A percentile compares a stretch with the other conserved stretches of the same genome.
These are phyloP conservation scores for Gnomoniopsis sp. DNA, from an alignment of 2,329 filamentous ascomycete genomes.

Conservation along the genomic window DNA sequence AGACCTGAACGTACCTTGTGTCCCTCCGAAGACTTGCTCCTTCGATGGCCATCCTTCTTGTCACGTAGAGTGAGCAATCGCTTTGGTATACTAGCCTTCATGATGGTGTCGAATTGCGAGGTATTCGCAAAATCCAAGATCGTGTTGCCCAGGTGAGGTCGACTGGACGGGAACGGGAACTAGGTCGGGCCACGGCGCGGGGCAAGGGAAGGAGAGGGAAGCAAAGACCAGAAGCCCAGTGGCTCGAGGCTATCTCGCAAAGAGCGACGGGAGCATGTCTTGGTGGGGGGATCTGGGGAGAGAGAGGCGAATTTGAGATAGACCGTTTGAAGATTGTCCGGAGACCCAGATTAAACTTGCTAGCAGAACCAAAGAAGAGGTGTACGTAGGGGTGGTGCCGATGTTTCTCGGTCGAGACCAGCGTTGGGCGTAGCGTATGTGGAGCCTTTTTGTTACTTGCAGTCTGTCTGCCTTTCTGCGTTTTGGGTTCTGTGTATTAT, in stretches of 20 bases:
- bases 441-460: neutral
- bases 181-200: constrained; percentile 1
- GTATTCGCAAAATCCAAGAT: neutral
- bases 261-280: constrained; percentile 16
- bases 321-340: neutral
- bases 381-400: neutral
- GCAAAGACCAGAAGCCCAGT: constrained; percentile 19
- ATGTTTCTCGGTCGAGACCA: neutral
- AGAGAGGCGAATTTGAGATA: neutral
- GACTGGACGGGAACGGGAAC: neutral
- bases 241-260: constrained; percentile 19
- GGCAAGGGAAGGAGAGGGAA: neutral
- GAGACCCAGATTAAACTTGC: no score
- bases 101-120: constrained; percentile 30
- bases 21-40: constrained; percentile 53
- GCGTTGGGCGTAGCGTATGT: neutral
- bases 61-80: constrained; percentile 71
- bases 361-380: neutral
- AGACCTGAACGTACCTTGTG: constrained; percentile 43
- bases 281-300: neutral
- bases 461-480: no score
- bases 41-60: constrained; percentile 48
- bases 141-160: neutral
- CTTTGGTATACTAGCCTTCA: constrained; percentile 53
- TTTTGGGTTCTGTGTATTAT: no score